Conservation (phyloP, 2,329 filamentous ascomycete genomes). For the Microcyclospora tardicrescens region DNA sequence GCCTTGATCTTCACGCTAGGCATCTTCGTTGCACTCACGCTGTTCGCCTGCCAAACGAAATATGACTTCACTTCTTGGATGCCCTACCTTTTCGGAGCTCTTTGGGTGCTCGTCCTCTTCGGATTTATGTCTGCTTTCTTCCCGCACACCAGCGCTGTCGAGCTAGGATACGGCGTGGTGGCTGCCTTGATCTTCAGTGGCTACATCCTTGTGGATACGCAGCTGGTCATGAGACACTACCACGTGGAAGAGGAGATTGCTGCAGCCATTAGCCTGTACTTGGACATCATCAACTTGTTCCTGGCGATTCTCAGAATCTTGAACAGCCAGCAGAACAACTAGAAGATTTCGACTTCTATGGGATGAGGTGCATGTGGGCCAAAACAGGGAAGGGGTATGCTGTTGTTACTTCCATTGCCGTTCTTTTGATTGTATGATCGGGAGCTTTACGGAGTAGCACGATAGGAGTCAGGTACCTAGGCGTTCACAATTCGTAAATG, state of each 20-base stretch:
- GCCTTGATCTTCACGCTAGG: conserved; percentile 72
- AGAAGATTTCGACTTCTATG: conserved; percentile 18
- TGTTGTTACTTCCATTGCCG: too few relatives aligned
- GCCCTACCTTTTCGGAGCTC: conserved; percentile 79
- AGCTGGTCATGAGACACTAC: conserved; percentile 88
- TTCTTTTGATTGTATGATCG: too few relatives aligned
- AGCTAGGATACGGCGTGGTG: conserved; percentile 74
- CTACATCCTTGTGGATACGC: conserved; percentile 83
- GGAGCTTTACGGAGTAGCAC: too few relatives aligned
- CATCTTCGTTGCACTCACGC: conserved; percentile 50
- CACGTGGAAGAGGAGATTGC: conserved; percentile 56
- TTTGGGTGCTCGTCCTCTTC: conserved; percentile 86
- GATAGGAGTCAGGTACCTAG: too few relatives aligned
- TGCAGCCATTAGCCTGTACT: conserved; percentile 66
- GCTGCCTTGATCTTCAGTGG: conserved; percentile 80
- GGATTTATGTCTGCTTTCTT: conserved; percentile 89
- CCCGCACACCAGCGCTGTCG: conserved; percentile 64
- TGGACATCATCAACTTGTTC: conserved; percentile 52
- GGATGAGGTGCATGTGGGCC: background rate
- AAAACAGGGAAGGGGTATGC: too few relatives aligned
- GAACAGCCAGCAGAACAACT: conserved; percentile 94
- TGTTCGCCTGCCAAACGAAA: conserved; percentile 93
- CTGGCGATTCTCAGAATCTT: conserved; percentile 87
- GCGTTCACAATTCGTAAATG: too few relatives aligned
- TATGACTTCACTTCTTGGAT: conserved; percentile 96